Conservation (phyloP, 805 yeast species). For the Wickerhamomyces strasburgensis region DNA sequence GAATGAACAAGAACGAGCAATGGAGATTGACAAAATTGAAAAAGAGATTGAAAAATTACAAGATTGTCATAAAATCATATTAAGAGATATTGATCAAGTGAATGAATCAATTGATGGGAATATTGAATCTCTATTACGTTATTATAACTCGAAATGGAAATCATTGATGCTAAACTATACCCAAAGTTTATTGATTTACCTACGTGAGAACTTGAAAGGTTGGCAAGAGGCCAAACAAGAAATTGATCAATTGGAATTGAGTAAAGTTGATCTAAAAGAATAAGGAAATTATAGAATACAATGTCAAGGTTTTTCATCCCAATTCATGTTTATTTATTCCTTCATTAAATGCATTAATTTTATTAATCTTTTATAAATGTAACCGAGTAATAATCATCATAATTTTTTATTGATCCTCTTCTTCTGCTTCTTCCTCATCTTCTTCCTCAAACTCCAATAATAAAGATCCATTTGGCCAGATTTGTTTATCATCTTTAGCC, state of each 20-base stretch:
- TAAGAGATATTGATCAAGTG: constrained; percentile 33
- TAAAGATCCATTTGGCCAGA: constrained; percentile 73
- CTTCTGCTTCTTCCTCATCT: constrained; percentile 27
- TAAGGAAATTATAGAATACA: no score
- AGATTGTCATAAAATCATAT: constrained; percentile 34
- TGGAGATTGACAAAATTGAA: constrained; percentile 31
- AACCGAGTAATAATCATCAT: neutral
- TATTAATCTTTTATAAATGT: neutral
- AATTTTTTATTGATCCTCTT: constrained; percentile 1
- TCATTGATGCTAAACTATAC: constrained; percentile 28
- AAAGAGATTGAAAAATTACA: constrained; percentile 34
- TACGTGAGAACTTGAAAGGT: constrained; percentile 32
- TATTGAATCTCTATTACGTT: constrained; percentile 23
- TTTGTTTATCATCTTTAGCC: constrained; percentile 37
- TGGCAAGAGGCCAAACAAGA: constrained; percentile 34
- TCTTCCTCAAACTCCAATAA: constrained; percentile 40
- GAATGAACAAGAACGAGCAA: constrained; percentile 33
- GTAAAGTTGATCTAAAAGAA: no score
- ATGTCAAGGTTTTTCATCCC: no score
- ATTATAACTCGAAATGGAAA: constrained; percentile 27
- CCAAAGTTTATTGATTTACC: constrained; percentile 31
- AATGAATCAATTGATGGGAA: constrained; percentile 29
- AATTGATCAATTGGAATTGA: constrained; percentile 14
- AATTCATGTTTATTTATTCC: neutral
- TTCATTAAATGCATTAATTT: no score